Evolutionary conservation across 1,284 basidiomycete genomes (phyloP).

Genomic region (Phenoliferia sp.): DNA sequence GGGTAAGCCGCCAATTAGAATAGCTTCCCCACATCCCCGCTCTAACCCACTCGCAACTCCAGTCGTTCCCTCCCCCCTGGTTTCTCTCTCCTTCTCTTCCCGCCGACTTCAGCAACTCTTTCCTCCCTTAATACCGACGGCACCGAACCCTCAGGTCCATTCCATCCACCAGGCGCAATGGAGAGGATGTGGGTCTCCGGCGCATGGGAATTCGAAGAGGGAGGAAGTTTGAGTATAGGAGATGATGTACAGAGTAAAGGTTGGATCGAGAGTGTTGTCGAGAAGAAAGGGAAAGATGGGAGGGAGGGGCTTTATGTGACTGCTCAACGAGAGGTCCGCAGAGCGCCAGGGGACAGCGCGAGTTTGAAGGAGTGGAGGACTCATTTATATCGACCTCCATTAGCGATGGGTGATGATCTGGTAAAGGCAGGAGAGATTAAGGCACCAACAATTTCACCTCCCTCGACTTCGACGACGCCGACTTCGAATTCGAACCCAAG

Average conservation of each 20-base stretch:
- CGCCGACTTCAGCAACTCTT: neutral
- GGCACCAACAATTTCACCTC: too few relatives aligned
- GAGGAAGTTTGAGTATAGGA: neutral
- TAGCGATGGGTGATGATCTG: neutral
- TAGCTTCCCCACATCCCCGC: too few relatives aligned
- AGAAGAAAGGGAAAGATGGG: constrained; percentile 5
- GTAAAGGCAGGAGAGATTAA: neutral
- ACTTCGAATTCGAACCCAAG: neutral
- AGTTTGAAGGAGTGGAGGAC: constrained; percentile 2
- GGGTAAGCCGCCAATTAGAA: too few relatives aligned
- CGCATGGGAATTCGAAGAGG: neutral
- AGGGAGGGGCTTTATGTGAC: constrained; percentile 2
- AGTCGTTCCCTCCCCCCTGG: neutral
- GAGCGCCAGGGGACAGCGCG: neutral
- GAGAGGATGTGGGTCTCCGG: constrained; percentile 16
- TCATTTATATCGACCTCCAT: constrained; percentile 2
- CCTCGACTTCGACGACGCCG: neutral
- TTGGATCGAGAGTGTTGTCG: neutral
- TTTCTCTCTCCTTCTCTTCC: constrained; percentile 4
- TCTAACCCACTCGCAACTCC: neutral
- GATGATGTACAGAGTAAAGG: neutral
- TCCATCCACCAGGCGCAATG: neutral
- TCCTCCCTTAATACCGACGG: constrained; percentile 6
- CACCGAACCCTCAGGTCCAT: constrained; percentile 1
- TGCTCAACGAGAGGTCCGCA: neutral